These are phyloP conservation scores for Diplodia corticola DNA, from an alignment of 2,329 filamentous ascomycete genomes.

Conservation along the genomic window DNA sequence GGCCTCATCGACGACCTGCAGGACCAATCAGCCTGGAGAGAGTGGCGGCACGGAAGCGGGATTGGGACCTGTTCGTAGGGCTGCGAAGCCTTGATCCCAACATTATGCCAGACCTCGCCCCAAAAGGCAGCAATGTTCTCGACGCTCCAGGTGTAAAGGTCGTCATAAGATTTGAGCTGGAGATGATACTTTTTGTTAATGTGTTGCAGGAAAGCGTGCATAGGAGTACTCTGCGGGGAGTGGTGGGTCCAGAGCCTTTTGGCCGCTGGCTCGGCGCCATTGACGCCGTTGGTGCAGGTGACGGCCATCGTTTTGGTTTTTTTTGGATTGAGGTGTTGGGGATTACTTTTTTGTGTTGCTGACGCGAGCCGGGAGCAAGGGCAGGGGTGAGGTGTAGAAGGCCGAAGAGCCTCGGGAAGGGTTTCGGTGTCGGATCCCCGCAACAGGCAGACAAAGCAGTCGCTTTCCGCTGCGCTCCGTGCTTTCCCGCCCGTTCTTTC, in stretches of 20 bases:
- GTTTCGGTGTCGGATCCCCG: constrained; percentile 8
- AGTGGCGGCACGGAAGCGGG: background rate
- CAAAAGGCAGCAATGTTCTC: constrained; percentile 75
- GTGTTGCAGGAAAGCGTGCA: constrained; percentile 69
- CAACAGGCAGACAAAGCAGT: background rate
- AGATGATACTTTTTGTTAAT: constrained; percentile 69
- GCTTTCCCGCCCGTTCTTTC: background rate
- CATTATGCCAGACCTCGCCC: constrained; percentile 82
- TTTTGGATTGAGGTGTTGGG: background rate
- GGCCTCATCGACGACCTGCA: constrained; percentile 66
- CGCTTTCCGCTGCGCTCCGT: background rate
- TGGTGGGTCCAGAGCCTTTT: constrained; percentile 66
- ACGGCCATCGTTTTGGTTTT: background rate
- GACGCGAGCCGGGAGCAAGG: background rate
- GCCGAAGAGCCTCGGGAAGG: constrained; percentile 2
- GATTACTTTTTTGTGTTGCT: background rate
- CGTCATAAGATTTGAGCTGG: constrained; percentile 65
- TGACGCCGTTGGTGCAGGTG: background rate
- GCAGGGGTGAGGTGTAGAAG: background rate
- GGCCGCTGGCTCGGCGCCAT: background rate
- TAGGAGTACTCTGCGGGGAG: constrained; percentile 65
- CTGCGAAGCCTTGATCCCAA: constrained; percentile 69
- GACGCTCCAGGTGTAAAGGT: constrained; percentile 85
- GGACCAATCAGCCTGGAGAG: background rate
- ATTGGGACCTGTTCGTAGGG: constrained; percentile 58